Evolutionary conservation across 768 basidiomycete species (phyloP).

Genomic region (Suillus lakei): DNA sequence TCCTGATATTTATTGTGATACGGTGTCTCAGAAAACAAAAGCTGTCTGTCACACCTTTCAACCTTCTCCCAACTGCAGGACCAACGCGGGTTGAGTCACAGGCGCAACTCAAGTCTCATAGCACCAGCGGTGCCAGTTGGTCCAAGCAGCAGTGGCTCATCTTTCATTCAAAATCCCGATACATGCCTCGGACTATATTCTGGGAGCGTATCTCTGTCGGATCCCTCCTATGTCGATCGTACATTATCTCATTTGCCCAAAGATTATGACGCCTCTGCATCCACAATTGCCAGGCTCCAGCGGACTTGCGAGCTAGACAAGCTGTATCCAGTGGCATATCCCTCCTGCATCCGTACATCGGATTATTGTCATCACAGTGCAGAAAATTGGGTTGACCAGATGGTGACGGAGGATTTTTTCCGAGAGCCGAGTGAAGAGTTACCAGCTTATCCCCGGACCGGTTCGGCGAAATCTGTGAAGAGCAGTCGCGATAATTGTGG

Average conservation of each 20-base stretch:
- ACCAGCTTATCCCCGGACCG: conserved; percentile 6
- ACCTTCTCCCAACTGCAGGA: neutral
- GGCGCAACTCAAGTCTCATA: neutral
- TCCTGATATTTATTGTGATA: neutral
- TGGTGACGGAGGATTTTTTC: neutral
- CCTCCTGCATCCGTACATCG: neutral
- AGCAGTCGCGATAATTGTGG: neutral
- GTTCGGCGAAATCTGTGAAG: conserved; percentile 1
- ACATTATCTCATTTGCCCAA: neutral
- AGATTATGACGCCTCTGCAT: neutral
- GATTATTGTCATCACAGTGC: neutral
- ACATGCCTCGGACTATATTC: neutral
- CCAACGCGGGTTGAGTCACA: neutral
- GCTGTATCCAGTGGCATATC: neutral
- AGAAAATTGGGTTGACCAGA: neutral
- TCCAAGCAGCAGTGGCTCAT: neutral
- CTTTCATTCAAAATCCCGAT: conserved; percentile 3
- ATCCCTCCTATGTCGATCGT: neutral
- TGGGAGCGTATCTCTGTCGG: neutral
- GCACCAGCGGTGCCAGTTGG: neutral
- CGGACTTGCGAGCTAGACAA: neutral
- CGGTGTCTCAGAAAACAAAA: neutral
- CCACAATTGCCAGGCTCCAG: neutral
- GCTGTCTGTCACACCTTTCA: neutral
- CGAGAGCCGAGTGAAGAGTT: neutral